phyloP scores from a whole-genome alignment of 2,329 filamentous ascomycete species.

The Ophiosphaerella narmari region DNA sequence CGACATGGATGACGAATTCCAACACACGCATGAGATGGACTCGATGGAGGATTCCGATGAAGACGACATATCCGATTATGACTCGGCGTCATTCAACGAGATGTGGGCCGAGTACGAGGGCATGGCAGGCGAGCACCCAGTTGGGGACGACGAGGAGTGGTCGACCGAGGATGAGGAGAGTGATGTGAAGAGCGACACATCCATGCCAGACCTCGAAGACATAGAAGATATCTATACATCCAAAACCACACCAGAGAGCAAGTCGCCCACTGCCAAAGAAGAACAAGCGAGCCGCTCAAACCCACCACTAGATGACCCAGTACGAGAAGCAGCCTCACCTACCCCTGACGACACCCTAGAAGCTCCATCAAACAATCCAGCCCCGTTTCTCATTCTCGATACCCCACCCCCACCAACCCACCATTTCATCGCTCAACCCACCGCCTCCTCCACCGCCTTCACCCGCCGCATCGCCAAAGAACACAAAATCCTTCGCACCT shows the following conservation, averaged over 20 bases:
- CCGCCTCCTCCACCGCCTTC: slow-evolving; percentile 49
- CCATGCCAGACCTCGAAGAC: slow-evolving; percentile 36
- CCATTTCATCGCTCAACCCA: slow-evolving; percentile 44
- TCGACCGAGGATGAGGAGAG: slow-evolving; percentile 44
- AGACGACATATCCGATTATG: slow-evolving; percentile 38
- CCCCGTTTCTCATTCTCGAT: slow-evolving; percentile 45
- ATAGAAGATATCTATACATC: slow-evolving; percentile 33
- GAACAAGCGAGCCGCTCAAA: slow-evolving; percentile 20
- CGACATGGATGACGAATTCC: slow-evolving; percentile 45
- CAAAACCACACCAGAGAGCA: slow-evolving; percentile 41
- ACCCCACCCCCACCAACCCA: slow-evolving; percentile 39
- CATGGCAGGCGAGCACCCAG: slow-evolving; percentile 37
- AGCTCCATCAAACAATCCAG: slow-evolving; percentile 5
- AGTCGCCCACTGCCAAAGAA: slow-evolving; percentile 24
- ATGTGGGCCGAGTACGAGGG: slow-evolving; percentile 48
- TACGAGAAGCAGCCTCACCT: not conserved
- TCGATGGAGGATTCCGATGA: slow-evolving; percentile 41
- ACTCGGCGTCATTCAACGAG: slow-evolving; percentile 41
- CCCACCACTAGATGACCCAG: not conserved
- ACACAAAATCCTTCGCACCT: slow-evolving; percentile 60
- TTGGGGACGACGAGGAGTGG: slow-evolving; percentile 42
- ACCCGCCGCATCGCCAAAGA: slow-evolving; percentile 62
- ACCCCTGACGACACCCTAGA: slow-evolving; percentile 15
- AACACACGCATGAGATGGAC: slow-evolving; percentile 28
- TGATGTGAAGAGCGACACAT: slow-evolving; percentile 31